Evolutionary conservation across 345 rosid genomes (phyloP).

Genomic region (Corymbia maculata): DNA sequence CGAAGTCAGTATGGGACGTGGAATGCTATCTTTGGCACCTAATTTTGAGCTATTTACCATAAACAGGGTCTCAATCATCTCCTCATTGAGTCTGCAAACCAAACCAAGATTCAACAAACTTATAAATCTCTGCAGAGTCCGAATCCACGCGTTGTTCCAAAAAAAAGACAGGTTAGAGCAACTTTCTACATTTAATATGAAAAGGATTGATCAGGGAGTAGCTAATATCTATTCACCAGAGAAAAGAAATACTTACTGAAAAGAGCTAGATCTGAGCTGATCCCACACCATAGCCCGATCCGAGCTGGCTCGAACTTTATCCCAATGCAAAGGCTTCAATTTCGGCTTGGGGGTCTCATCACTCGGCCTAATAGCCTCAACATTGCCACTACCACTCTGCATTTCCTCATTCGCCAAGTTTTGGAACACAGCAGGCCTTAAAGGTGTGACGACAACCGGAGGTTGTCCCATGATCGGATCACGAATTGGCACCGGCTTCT

Average conservation of each 20-base stretch:
- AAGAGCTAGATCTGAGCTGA: slow-evolving; percentile 80
- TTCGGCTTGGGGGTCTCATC: slow-evolving; percentile 58
- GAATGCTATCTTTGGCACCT: slow-evolving; percentile 28
- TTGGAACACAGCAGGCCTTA: slow-evolving; percentile 20
- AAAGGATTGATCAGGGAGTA: neutral
- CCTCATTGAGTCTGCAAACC: slow-evolving; percentile 77
- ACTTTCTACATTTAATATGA: neutral
- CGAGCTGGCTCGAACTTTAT: slow-evolving; percentile 90
- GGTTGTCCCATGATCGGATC: slow-evolving; percentile 22
- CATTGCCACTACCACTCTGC: slow-evolving; percentile 6
- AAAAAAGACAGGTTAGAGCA: neutral
- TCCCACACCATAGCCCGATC: slow-evolving; percentile 96
- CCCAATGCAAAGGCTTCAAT: slow-evolving; percentile 95
- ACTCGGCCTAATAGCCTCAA: slow-evolving; percentile 14
- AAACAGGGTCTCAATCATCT: slow-evolving; percentile 93
- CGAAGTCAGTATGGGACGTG: slow-evolving; percentile 15
- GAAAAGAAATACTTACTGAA: slow-evolving; percentile 55
- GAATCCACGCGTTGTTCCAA: neutral
- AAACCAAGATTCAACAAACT: neutral
- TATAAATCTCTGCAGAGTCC: neutral
- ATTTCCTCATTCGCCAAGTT: slow-evolving; percentile 6
- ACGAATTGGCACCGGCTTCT: slow-evolving; percentile 10
- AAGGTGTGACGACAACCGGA: slow-evolving; percentile 27
- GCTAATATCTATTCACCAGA: neutral
- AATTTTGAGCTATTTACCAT: slow-evolving; percentile 44